These are phyloP conservation scores for Pyronema omphalodes DNA, from an alignment of 495 filamentous ascomycete genomes.

Conservation along the genomic window DNA sequence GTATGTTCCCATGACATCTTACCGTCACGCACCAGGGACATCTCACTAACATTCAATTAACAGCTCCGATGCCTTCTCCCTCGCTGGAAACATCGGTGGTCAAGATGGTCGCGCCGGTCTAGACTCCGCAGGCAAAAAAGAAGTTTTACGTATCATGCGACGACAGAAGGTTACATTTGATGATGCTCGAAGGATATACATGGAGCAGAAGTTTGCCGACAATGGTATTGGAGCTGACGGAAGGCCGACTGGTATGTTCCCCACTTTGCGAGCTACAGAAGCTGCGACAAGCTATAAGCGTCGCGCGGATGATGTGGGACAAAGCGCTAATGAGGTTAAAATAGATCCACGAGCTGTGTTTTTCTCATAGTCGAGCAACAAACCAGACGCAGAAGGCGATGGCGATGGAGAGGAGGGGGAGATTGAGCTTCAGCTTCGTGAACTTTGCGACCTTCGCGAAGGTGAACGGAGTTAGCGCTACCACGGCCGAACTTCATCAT, in stretches of 20 bases:
- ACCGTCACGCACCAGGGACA: background rate
- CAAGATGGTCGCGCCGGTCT: constrained; percentile 64
- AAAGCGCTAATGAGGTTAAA: background rate
- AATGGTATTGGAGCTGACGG: constrained; percentile 82
- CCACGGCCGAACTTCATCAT: too few relatives aligned
- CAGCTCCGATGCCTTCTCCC: constrained; percentile 61
- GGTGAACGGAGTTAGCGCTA: too few relatives aligned
- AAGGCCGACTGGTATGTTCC: constrained; percentile 46
- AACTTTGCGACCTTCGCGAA: too few relatives aligned
- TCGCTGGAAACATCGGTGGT: constrained; percentile 54
- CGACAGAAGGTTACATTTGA: constrained; percentile 59
- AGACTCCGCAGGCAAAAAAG: constrained; percentile 56
- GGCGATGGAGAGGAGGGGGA: too few relatives aligned
- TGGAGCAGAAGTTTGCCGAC: constrained; percentile 62
- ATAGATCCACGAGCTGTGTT: constrained; percentile 18
- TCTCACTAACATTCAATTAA: background rate
- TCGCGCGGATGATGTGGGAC: background rate
- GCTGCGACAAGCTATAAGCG: background rate
- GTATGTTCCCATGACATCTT: constrained; percentile 4
- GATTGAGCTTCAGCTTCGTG: too few relatives aligned
- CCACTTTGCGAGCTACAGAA: background rate
- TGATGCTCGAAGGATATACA: constrained; percentile 71
- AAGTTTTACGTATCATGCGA: constrained; percentile 80
- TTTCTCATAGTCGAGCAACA: constrained; percentile 9
- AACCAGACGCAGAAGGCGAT: too few relatives aligned